These are phyloP conservation scores for Fusarium sp. DNA, from an alignment of 2,329 filamentous ascomycete genomes.

Conservation along the genomic window DNA sequence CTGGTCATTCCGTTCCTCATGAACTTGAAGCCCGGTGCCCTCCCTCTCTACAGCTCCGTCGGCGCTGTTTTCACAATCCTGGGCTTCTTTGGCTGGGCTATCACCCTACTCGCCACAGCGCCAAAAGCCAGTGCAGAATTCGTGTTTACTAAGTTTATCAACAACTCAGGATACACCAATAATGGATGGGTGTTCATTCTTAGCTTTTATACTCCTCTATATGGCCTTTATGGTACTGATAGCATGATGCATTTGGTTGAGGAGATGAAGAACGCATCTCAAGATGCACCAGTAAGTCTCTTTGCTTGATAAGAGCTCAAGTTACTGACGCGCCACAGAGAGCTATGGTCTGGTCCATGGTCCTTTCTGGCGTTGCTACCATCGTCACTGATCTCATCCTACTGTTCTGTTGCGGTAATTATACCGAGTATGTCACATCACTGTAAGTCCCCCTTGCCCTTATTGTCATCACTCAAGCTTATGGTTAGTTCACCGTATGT, in stretches of 20 bases:
- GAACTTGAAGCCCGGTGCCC: slow-evolving; percentile 9
- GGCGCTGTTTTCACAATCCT: slow-evolving; percentile 12
- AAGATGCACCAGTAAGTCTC: not conserved
- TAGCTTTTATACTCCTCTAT: not conserved
- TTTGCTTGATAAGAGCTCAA: fast-evolving
- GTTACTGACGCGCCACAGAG: not conserved
- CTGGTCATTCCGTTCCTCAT: not conserved
- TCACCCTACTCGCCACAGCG: not conserved
- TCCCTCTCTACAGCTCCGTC: slow-evolving; percentile 9
- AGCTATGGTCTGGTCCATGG: slow-evolving; percentile 23
- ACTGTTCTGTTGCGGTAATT: slow-evolving; percentile 7
- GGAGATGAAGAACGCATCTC: slow-evolving; percentile 17
- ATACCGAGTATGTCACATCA: not conserved
- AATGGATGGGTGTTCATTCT: slow-evolving; percentile 16
- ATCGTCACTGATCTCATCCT: slow-evolving; percentile 3
- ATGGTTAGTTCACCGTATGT: not conserved
- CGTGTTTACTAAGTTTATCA: slow-evolving; percentile 9
- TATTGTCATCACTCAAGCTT: not conserved
- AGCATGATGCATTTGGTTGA: slow-evolving; percentile 23
- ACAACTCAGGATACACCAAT: slow-evolving; percentile 10
- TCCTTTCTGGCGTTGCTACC: slow-evolving; percentile 3
- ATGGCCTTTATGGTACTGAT: slow-evolving; percentile 14
- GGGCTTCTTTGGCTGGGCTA: slow-evolving; percentile 16
- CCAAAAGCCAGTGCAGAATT: slow-evolving; percentile 1
- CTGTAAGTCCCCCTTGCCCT: not conserved